Evolutionary conservation across 1,139 yeast species (phyloP).

Genomic region (Hemisphaericaspora xylanilytica): DNA sequence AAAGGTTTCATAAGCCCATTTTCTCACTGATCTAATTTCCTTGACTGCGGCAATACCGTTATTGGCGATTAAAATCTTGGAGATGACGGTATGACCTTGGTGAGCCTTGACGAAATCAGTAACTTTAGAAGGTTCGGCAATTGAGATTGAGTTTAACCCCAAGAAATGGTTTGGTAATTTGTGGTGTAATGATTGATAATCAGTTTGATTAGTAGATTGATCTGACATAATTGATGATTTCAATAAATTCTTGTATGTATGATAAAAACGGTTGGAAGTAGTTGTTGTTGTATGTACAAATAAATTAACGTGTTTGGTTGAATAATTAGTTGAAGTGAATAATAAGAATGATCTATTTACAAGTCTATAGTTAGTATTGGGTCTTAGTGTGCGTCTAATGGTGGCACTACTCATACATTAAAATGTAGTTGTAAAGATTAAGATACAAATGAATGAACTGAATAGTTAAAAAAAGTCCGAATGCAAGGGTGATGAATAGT

Average conservation of each 20-base stretch:
- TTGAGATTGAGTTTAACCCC: constrained; percentile 73
- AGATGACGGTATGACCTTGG: constrained; percentile 94
- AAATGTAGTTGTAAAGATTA: constrained; percentile 3
- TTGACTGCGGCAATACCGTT: constrained; percentile 99
- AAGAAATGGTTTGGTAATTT: constrained; percentile 67
- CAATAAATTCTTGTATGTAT: constrained; percentile 1
- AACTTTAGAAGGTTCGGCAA: constrained; percentile 71
- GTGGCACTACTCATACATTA: constrained; percentile 1
- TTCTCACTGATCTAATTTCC: constrained; percentile 93
- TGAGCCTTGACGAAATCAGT: constrained; percentile 82
- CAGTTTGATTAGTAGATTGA: constrained; percentile 14
- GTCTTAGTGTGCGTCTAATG: constrained; percentile 2
- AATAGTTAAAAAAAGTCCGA: too few relatives aligned
- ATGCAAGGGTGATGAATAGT: too few relatives aligned
- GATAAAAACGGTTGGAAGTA: neutral
- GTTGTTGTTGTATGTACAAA: constrained; percentile 6
- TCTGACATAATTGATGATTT: constrained; percentile 8
- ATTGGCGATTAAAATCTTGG: constrained; percentile 86
- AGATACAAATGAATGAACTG: neutral
- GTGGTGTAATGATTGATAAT: constrained; percentile 32
- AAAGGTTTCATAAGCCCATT: constrained; percentile 98
- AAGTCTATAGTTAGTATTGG: constrained; percentile 5
- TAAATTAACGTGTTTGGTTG: neutral
- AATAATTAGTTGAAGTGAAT: constrained; percentile 3
- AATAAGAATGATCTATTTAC: constrained; percentile 5